Evolutionary conservation across 805 yeast species (phyloP).

Genomic region (Suhomyces kilbournensis): DNA sequence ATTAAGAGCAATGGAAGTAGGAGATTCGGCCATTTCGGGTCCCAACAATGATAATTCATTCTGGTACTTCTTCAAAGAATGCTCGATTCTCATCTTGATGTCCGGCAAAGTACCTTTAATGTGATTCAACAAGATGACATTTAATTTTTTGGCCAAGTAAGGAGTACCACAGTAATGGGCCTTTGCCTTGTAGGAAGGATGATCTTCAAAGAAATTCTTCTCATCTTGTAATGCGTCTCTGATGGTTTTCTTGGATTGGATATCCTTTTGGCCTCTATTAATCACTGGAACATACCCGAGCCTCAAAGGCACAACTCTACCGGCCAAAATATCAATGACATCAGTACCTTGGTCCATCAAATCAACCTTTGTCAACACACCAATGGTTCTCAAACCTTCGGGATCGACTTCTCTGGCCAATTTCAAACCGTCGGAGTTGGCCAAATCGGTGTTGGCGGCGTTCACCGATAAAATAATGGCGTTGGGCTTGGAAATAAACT

Average conservation of each 20-base stretch:
- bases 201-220: constrained; percentile 75
- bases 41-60: constrained; percentile 73
- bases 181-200: constrained; percentile 86
- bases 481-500: constrained; percentile 91
- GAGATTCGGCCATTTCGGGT: constrained; percentile 84
- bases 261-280: constrained; percentile 90
- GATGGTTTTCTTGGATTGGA: constrained; percentile 82
- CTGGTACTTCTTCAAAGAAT: constrained; percentile 57
- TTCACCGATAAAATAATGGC: constrained; percentile 93
- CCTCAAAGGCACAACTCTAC: constrained; percentile 91
- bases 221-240: constrained; percentile 84
- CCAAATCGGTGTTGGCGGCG: constrained; percentile 84
- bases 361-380: constrained; percentile 94
- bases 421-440: constrained; percentile 93
- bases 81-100: constrained; percentile 83
- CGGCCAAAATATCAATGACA: constrained; percentile 91
- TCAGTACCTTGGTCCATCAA: constrained; percentile 98
- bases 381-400: constrained; percentile 91
- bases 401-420: constrained; percentile 98
- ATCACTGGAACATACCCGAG: constrained; percentile 92
- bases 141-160: constrained; percentile 86
- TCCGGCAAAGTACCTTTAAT: constrained; percentile 69
- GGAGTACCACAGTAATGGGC: constrained; percentile 99
- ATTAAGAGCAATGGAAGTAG: constrained; percentile 83
- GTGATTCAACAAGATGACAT: constrained; percentile 83